These are phyloP conservation scores for Globisporangium paddicum DNA, from an alignment of 352 stramenopile species.

Conservation along the genomic window DNA sequence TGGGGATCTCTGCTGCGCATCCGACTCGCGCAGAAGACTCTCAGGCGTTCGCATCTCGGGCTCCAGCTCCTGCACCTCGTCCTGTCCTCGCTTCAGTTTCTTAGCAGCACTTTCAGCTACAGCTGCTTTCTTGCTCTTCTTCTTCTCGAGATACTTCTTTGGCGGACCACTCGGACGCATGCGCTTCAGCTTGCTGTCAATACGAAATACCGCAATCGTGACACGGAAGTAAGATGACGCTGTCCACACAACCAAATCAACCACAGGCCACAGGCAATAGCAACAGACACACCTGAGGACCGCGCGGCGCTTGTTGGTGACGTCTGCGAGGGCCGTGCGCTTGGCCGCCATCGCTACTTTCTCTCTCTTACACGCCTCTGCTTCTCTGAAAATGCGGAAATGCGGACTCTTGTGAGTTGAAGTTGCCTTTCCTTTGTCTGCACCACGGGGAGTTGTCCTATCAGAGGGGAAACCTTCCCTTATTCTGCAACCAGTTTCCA, in stretches of 20 bases:
- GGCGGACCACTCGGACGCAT: background rate
- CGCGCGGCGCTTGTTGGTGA: slow-evolving; percentile 1
- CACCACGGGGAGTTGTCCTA: background rate
- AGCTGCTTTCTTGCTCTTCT: background rate
- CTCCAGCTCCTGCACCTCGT: background rate
- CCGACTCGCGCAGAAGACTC: background rate
- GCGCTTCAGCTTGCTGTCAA: background rate
- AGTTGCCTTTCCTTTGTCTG: slow-evolving; percentile 17
- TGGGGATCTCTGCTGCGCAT: background rate
- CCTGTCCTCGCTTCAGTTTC: background rate
- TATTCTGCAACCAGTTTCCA: background rate
- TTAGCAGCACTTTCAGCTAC: background rate
- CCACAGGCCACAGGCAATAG: background rate
- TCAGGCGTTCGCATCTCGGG: background rate
- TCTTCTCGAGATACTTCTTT: background rate
- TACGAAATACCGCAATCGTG: background rate
- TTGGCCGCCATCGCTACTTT: slow-evolving; percentile 1
- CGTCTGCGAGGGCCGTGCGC: background rate
- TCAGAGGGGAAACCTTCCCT: background rate
- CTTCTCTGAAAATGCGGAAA: slow-evolving; percentile 1
- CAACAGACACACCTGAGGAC: background rate
- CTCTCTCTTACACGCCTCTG: too few species aligned
- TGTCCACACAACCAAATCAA: background rate
- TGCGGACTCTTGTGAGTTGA: slow-evolving; percentile 3
- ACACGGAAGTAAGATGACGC: background rate